A percentile compares a stretch with the other conserved stretches of the same genome.
These are phyloP conservation scores for Chrysoporthe cubensis DNA, from an alignment of 2,329 filamentous ascomycete species.

Conservation along the genomic window DNA sequence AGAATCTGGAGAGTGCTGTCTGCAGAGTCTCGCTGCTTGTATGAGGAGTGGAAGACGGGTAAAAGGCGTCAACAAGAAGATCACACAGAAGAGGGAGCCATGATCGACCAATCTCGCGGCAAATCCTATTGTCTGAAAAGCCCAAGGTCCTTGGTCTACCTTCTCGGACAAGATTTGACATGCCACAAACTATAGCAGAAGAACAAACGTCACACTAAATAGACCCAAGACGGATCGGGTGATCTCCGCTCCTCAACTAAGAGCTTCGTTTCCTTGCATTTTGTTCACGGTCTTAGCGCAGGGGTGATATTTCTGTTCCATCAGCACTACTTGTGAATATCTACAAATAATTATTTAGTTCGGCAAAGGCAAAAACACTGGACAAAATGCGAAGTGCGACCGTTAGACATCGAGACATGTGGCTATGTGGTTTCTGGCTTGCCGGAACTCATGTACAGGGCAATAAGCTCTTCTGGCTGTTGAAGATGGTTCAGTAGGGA, in stretches of 20 bases:
- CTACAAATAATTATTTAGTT: background rate
- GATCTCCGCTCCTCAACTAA: background rate
- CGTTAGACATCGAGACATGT: too few relatives aligned
- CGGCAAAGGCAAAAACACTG: too few relatives aligned
- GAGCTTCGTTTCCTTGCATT: background rate
- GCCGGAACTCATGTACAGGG: too few relatives aligned
- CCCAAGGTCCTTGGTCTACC: background rate
- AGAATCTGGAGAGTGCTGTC: background rate
- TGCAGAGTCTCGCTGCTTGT: background rate
- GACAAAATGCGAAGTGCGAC: too few relatives aligned
- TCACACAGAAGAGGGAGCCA: background rate
- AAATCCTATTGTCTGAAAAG: background rate
- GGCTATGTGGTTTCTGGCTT: too few relatives aligned
- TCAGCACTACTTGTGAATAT: background rate
- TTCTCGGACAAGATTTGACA: background rate
- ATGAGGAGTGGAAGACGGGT: background rate
- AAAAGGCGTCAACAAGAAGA: background rate
- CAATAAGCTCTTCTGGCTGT: too few relatives aligned
- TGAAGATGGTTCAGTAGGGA: too few relatives aligned
- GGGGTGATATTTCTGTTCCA: background rate
- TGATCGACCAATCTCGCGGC: too few relatives aligned
- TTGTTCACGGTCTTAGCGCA: background rate
- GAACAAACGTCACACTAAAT: background rate
- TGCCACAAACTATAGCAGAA: background rate
- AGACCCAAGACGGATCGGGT: background rate